Conservation (phyloP, 2,329 filamentous ascomycete species). For the Stromatinia cepivora region DNA sequence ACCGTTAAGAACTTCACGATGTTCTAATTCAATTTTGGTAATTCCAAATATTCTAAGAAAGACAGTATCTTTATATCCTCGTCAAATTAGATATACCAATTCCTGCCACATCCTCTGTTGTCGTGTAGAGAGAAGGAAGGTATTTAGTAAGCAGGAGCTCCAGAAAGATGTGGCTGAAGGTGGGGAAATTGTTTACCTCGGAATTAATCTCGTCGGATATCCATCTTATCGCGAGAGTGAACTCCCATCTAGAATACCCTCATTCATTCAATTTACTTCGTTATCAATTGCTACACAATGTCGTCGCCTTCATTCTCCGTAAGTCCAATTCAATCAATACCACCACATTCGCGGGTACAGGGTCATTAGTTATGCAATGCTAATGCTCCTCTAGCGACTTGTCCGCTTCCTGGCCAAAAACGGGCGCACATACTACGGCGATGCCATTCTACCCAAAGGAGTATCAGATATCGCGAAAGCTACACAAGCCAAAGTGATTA, state of each 20-base stretch:
- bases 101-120: no score
- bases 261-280: neutral
- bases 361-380: neutral
- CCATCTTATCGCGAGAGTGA: slow-evolving; percentile 4
- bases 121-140: no score
- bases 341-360: neutral
- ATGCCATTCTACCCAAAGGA: slow-evolving; percentile 66
- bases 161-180: neutral
- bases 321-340: slow-evolving; percentile 32
- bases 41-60: no score
- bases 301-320: slow-evolving; percentile 48
- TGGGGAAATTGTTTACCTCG: slow-evolving; percentile 4
- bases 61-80: no score
- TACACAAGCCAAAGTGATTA: slow-evolving; percentile 61
- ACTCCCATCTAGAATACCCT: neutral
- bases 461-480: slow-evolving; percentile 61
- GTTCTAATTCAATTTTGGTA: no score
- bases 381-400: slow-evolving; percentile 54
- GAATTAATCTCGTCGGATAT: neutral
- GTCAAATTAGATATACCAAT: no score
- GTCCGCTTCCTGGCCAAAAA: slow-evolving; percentile 73
- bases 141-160: neutral
- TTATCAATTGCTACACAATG: slow-evolving; percentile 36
- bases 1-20: no score
- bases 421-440: slow-evolving; percentile 69